These are phyloP conservation scores for Ceratobasidium papillatum DNA, from an alignment of 1,284 basidiomycete species.

Conservation along the genomic window DNA sequence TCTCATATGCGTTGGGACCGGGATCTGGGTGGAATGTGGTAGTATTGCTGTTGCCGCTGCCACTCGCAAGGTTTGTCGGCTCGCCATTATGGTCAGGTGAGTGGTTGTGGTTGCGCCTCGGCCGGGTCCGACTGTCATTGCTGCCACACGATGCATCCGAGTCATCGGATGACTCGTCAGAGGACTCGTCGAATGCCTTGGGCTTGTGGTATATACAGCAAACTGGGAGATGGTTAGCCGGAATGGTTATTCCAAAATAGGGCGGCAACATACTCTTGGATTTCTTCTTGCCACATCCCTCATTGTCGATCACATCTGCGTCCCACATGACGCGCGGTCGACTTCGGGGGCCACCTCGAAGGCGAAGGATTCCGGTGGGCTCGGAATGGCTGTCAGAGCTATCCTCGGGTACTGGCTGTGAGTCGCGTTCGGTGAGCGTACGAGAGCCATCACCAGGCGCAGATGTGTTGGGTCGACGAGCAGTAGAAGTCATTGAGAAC, in stretches of 20 bases:
- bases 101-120: conserved; percentile 31
- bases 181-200: conserved; percentile 78
- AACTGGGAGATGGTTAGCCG: conserved; percentile 58
- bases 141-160: conserved; percentile 56
- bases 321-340: conserved; percentile 73
- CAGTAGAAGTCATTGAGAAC: conserved; percentile 39
- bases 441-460: conserved; percentile 65
- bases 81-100: not conserved
- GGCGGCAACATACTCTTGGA: conserved; percentile 73
- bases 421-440: conserved; percentile 61
- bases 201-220: conserved; percentile 91
- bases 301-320: conserved; percentile 85
- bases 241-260: not conserved
- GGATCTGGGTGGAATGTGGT: conserved; percentile 15
- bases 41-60: conserved; percentile 3
- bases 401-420: conserved; percentile 53
- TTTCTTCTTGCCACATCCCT: conserved; percentile 79
- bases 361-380: conserved; percentile 55
- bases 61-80: conserved; percentile 15
- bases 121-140: conserved; percentile 46
- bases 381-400: conserved; percentile 14
- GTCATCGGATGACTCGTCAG: conserved; percentile 65
- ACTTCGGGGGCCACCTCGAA: conserved; percentile 60
- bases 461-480: conserved; percentile 37
- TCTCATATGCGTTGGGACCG: conserved; percentile 35